Conservation (phyloP, 805 yeast genomes). For the Saccharomyces kudriavzevii region DNA sequence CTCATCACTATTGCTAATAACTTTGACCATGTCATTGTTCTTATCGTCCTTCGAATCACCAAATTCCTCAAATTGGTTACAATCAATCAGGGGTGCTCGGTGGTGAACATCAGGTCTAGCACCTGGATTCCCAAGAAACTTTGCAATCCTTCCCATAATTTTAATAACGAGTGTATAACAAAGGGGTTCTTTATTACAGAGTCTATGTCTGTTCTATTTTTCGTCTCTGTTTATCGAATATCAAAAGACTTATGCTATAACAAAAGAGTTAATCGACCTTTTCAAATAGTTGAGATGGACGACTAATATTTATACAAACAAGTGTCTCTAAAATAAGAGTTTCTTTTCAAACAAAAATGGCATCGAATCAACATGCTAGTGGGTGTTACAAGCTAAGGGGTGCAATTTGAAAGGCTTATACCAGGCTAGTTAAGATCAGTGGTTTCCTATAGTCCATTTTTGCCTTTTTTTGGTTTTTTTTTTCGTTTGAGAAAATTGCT, state of each 20-base stretch:
- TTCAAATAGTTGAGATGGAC: background rate
- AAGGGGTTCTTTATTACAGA: background rate
- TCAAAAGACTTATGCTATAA: too few relatives aligned
- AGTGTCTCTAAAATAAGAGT: background rate
- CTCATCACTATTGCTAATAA: conserved; percentile 11
- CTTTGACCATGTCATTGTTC: conserved; percentile 4
- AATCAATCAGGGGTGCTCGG: conserved; percentile 4
- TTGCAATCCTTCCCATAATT: conserved; percentile 15
- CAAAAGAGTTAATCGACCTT: background rate
- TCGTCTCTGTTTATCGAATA: background rate
- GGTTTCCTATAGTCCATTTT: background rate
- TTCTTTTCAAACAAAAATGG: too few relatives aligned
- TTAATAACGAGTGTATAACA: background rate
- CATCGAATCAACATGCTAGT: background rate
- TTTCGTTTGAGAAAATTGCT: background rate
- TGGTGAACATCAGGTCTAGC: conserved; percentile 8
- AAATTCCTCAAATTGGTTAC: background rate
- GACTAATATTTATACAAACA: background rate
- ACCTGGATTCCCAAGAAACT: conserved; percentile 21
- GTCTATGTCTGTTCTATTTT: background rate
- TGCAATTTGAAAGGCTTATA: background rate
- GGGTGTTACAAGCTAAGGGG: background rate
- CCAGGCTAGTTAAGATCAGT: background rate
- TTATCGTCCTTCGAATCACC: conserved; percentile 1
- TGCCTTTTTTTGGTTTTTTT: background rate